Evolutionary conservation across 106 monocot genomes (phyloP), one percentile per base, ranked within the genome.

Genomic region (Dendrobium nobile): DNA sequence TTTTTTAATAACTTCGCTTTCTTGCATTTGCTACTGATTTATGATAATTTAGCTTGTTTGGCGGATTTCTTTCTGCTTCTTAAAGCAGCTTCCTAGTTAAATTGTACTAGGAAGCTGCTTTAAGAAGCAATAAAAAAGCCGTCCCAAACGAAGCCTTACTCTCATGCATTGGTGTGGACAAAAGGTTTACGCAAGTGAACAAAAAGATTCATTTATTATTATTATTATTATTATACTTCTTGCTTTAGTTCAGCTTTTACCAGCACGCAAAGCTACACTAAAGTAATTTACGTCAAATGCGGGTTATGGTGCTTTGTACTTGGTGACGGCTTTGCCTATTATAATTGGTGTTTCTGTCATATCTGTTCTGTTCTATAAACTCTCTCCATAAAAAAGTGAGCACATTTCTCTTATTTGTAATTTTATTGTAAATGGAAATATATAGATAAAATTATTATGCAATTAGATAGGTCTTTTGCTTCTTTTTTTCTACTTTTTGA

Each of bases 351-450:
- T 90, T 17, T 88, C 96, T 55, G 96, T 96, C 22, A 90, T 96
- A 41, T 79, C 94, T 68, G 90, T 96, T 65, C 88, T 96, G 77
- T 96, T 96, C 87, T 96, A 94, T 79, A n/a, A 96, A 96, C 88
- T 96, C 96, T 85, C 92, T 96, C 11, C 96, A 96, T 80, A 92
- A 83, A 80, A 28, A 77, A 31, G 18, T 82, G 20, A 17, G 20
- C 59, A 24, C 4, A 54, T 40, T 58, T 41, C 40, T 20, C 37
- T 41, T 7, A 7, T 6, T 40, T 76, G 31, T 59, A 47, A 59
- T 82, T 82, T 76, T 67, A 47, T 59, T 33, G 31, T 45, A 54
- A 42, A 75, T 28, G 22, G 3, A 9, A 20, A 20, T 75, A 7
- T 75, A 45, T 45, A n/a, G 20, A 75, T 75, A 19, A 28, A n/a